Percentiles rank a stretch among this genome's conserved stretches.
Conservation (phyloP, 352 stramenopile species). For the Pythium aquatile region DNA sequence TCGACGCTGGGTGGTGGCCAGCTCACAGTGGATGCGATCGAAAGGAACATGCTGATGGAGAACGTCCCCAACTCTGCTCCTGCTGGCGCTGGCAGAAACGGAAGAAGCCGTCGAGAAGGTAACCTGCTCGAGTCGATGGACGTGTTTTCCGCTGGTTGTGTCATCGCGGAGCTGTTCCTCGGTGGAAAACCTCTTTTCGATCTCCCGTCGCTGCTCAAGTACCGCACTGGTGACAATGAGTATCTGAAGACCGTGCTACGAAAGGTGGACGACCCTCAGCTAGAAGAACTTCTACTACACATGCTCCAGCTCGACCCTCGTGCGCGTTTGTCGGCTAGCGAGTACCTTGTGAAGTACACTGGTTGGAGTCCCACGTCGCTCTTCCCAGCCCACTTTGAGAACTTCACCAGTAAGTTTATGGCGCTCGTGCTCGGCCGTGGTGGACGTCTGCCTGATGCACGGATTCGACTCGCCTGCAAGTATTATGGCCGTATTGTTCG, state of each 20-base stretch:
- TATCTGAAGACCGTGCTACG: conserved; percentile 81
- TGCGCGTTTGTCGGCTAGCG: conserved; percentile 78
- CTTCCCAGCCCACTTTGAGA: conserved; percentile 87
- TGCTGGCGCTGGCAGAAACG: conserved; percentile 4
- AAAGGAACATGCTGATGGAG: conserved; percentile 64
- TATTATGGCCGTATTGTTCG: conserved; percentile 91
- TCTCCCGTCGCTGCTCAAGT: conserved; percentile 89
- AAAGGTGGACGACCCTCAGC: conserved; percentile 90
- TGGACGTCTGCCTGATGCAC: conserved; percentile 88
- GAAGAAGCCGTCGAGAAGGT: conserved; percentile 51
- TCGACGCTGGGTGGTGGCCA: conserved; percentile 38
- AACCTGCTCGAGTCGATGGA: conserved; percentile 92
- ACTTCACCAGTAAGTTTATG: conserved; percentile 90
- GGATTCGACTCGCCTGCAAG: conserved; percentile 91
- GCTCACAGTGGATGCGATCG: conserved; percentile 42
- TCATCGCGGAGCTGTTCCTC: conserved; percentile 96
- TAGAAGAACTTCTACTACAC: conserved; percentile 90
- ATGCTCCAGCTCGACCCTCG: conserved; percentile 93
- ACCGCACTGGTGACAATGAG: conserved; percentile 75
- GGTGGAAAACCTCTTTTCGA: conserved; percentile 96
- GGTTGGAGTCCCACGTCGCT: conserved; percentile 36
- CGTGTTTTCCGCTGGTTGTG: conserved; percentile 97
- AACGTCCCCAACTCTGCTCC: conserved; percentile 28
- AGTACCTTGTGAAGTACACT: conserved; percentile 90
- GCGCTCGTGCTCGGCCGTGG: conserved; percentile 76